phyloP scores from a whole-genome alignment of 805 yeast genomes.

The Candida pini region DNA sequence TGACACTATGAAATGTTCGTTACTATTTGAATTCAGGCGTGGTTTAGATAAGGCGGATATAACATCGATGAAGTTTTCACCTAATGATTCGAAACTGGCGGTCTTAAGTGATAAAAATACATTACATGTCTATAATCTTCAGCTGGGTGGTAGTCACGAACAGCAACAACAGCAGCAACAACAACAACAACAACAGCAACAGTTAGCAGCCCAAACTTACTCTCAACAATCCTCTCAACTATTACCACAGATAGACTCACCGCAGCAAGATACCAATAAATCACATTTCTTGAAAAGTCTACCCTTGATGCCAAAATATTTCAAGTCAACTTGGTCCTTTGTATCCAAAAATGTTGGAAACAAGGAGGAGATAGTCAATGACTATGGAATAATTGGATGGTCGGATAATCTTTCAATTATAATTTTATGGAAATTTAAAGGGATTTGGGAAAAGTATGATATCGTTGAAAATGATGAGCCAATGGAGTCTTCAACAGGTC shows the following conservation, averaged over 20 bases:
- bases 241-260: constrained; percentile 4
- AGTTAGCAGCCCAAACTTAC: no score
- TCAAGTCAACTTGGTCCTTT: constrained; percentile 84
- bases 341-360: constrained; percentile 56
- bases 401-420: constrained; percentile 66
- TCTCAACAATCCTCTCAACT: neutral
- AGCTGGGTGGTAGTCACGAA: constrained; percentile 1
- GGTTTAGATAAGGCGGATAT: constrained; percentile 84
- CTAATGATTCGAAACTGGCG: constrained; percentile 69
- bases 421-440: constrained; percentile 66
- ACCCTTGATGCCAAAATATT: constrained; percentile 58
- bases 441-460: constrained; percentile 83
- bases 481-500: constrained; percentile 1
- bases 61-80: constrained; percentile 79
- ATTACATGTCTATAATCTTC: constrained; percentile 68
- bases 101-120: constrained; percentile 87
- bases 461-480: constrained; percentile 48
- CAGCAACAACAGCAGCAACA: constrained; percentile 16
- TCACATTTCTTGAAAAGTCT: constrained; percentile 61
- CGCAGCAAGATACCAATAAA: constrained; percentile 32
- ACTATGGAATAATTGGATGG: constrained; percentile 63
- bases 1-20: constrained; percentile 59
- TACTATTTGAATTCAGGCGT: constrained; percentile 80
- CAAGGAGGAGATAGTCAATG: constrained; percentile 27
- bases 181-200: constrained; percentile 16